Evolutionary conservation across 164 flowering plant genomes (phyloP).

Genomic region (Houttuynia cordata): DNA sequence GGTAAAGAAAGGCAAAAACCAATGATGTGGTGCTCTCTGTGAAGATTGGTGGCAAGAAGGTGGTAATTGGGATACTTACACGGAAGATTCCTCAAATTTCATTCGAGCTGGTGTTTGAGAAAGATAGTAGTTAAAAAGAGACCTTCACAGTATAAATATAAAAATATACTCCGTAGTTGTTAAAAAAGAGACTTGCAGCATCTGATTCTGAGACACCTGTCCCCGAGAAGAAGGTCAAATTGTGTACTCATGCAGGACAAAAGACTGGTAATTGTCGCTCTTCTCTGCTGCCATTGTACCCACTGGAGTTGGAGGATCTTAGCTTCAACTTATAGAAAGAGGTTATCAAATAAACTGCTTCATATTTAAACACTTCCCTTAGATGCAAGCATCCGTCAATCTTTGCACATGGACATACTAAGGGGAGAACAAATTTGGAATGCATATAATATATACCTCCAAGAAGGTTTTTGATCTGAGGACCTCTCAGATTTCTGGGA

Average conservation of each 20-base stretch:
- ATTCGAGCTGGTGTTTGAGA: not conserved
- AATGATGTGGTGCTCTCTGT: not conserved
- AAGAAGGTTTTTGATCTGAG: no score
- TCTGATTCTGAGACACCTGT: slow-evolving; percentile 36
- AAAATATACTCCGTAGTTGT: no score
- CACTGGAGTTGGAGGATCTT: not conserved
- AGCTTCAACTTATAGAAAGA: no score
- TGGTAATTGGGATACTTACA: not conserved
- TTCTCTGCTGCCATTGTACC: not conserved
- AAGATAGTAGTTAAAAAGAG: slow-evolving; percentile 41
- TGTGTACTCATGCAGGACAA: slow-evolving; percentile 35
- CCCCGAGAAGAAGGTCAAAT: slow-evolving; percentile 53
- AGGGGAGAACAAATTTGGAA: no score
- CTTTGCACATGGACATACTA: no score
- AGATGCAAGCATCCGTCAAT: no score
- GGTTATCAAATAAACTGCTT: no score
- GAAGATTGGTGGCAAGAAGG: not conserved
- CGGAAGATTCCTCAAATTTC: not conserved
- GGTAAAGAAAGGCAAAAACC: not conserved
- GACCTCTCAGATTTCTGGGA: no score
- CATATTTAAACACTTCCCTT: no score
- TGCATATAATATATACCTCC: no score
- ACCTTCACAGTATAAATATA: no score
- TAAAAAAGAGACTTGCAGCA: slow-evolving; percentile 52
- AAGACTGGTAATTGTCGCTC: slow-evolving; percentile 38